These are phyloP conservation scores for Rhazya stricta DNA, from an alignment of 257 asterid genomes.

Conservation along the genomic window DNA sequence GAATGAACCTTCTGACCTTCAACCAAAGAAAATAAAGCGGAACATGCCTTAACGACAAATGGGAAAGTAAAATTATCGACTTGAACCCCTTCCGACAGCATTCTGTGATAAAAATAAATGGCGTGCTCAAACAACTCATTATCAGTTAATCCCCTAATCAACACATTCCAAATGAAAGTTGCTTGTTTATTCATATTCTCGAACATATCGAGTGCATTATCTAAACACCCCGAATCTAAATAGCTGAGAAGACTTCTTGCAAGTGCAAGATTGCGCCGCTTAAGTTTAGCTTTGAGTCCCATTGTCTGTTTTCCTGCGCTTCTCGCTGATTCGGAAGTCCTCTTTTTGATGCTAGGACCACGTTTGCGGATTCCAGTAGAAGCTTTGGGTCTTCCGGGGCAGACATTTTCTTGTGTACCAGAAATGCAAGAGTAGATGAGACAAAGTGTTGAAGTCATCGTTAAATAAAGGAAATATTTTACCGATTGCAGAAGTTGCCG, in stretches of 20 bases:
- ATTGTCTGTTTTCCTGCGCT: neutral
- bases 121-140: conserved; percentile 44
- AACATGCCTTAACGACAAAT: conserved; percentile 55
- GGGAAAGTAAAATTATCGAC: conserved; percentile 57
- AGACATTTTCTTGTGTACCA: neutral
- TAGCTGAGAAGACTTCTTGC: conserved; percentile 18
- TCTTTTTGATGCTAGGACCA: conserved; percentile 18
- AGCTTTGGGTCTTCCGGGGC: conserved; percentile 26
- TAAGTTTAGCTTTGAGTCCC: conserved; percentile 13
- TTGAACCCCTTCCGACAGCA: conserved; percentile 42
- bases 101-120: conserved; percentile 35
- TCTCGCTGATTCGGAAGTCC: conserved; percentile 10
- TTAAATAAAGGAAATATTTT: neutral
- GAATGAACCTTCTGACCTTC: conserved; percentile 52
- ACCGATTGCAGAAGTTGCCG: neutral
- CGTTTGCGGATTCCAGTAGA: conserved; percentile 21
- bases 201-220: conserved; percentile 52
- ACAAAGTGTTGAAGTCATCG: neutral
- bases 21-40: conserved; percentile 31
- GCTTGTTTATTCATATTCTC: conserved; percentile 35
- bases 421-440: conserved; percentile 1
- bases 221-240: conserved; percentile 38
- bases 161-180: conserved; percentile 49
- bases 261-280: conserved; percentile 19
- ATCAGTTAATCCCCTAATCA: conserved; percentile 50